Base-by-base conservation (phyloP, 345 rosid genomes). In the Nasturtium officinale region DNA sequence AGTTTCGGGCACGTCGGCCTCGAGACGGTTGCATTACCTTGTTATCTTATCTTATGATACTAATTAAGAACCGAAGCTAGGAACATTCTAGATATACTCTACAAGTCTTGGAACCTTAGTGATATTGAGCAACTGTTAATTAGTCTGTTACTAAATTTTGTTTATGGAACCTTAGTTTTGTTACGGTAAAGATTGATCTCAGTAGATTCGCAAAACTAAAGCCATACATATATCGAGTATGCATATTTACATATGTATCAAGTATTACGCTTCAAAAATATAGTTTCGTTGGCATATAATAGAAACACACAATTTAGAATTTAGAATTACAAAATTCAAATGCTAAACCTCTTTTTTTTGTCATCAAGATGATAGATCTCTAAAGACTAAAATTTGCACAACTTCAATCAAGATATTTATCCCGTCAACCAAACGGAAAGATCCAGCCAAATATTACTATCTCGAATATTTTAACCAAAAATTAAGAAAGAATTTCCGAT, bases 1-100 rank as follows among this genome's bases (percentile, higher is more conserved):
- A 67, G 62, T 74, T 50, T 67, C 10, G 13, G 35, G 78, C 78
- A 74, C 78, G 73, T 67, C 73, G 71, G 57, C 26, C 20, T 46
- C 7, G 50, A 55, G 48, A 55, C 77, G 57, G 71, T 73, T 56
- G 53, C 69, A 40, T 52, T 4, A 40, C 3, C 28, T 62, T 72
- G 18, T 9, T 51, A 28, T 32, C 3, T 43, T 35, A 53, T 50
- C 40, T 7, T 37, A 17, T 16, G 6, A 38, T 28, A 33, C 15
- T 29, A 30, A 20, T 20, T 29, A 52, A 28, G 43, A 62, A 52
- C 23, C 25, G 18, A 71, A 40, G 45, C 25, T 61, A 52, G n/a
- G 7, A 50, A 58, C 57, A 58, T 58, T 13, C 2, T 9, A 1
- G 2, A 55, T 47, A 58, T 30, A 69, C 43, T 56, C n/a, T 8